These are phyloP conservation scores for Vanrija humicola DNA, from an alignment of 1,284 basidiomycete species.

Conservation along the genomic window DNA sequence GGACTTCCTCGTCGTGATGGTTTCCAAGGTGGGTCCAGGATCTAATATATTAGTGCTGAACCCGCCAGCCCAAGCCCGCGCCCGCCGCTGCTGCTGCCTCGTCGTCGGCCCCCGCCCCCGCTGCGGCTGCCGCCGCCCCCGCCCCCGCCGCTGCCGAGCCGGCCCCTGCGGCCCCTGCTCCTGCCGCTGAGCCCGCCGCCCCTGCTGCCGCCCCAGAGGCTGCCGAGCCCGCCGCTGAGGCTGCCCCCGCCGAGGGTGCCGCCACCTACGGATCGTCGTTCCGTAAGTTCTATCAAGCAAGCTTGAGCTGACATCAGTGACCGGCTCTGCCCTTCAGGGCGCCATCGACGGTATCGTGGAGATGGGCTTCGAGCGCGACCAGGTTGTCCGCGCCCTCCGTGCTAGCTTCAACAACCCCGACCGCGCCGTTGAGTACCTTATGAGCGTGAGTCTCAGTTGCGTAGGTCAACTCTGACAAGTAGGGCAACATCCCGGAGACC, in stretches of 20 bases:
- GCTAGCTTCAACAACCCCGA: slow-evolving; percentile 99
- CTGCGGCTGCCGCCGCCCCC: slow-evolving; percentile 38
- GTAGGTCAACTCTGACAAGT: not conserved
- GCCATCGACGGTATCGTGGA: slow-evolving; percentile 79
- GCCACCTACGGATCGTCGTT: slow-evolving; percentile 34
- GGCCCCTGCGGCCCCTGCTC: slow-evolving; percentile 44
- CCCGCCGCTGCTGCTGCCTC: slow-evolving; percentile 45
- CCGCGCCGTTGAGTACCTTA: slow-evolving; percentile 93
- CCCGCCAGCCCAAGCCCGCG: slow-evolving; percentile 41
- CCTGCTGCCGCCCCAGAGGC: slow-evolving; percentile 26
- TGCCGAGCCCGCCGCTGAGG: slow-evolving; percentile 25
- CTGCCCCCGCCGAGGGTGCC: slow-evolving; percentile 39
- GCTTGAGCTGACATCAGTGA: slow-evolving; percentile 49
- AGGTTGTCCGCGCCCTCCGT: slow-evolving; percentile 79
- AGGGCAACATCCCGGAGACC: slow-evolving; percentile 43
- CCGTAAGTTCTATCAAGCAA: slow-evolving; percentile 25
- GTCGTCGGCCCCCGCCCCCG: slow-evolving; percentile 33
- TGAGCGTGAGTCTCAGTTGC: slow-evolving; percentile 63
- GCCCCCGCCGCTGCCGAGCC: slow-evolving; percentile 43
- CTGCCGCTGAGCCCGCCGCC: slow-evolving; percentile 31
- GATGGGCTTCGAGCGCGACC: slow-evolving; percentile 90
- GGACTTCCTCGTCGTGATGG: slow-evolving; percentile 98
- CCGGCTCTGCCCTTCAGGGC: slow-evolving; percentile 67
- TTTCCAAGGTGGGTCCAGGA: slow-evolving; percentile 94
- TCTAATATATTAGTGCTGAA: not conserved